Evolutionary conservation across 1,139 yeast species (phyloP), one percentile per base, ranked within the genome.

Genomic region (Meyerozyma carpophila): DNA sequence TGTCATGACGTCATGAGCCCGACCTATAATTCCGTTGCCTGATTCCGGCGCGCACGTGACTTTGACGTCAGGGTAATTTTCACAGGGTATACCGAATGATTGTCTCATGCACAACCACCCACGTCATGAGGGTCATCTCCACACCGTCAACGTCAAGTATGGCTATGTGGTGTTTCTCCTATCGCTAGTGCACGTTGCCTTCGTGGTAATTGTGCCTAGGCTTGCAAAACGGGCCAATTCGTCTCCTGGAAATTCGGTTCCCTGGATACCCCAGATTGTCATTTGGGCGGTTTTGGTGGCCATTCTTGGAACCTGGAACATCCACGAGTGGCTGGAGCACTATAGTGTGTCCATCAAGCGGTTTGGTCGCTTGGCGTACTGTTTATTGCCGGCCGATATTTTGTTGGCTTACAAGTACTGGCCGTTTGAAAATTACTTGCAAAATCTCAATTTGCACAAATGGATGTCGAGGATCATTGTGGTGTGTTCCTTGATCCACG

Each of bases 391-490:
- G 0, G 64, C 88, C 29, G 72, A 82, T 44, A 64, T 87, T 10
- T 71, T 81, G 41, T 59, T 89, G 13, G 77, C 82, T 0, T 54
- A 85, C 29, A 66, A 87, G 42, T 34, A 34, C 20, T 34, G 25
- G 26, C 55, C 57, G 2, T 61, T 70, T 16, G 76, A 79, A 10
- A 66, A 74, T 43, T 88, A 87, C 53, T 61, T 86, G 45, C 70
- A 76, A 36, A 60, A 81, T 11, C 54, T 88, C 6, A 69, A 68
- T 10, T 56, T 86, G 11, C 97, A 90, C 62, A 88, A 87, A 59
- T 88, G 96, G 96, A 60, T 85, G 0, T 82, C 94, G 1, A 66
- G 97, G 49, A 48, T 83, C 2, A 76, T 84, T 4, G 70, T 85
- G 0, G 50, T 73, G 0, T 63, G 79, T 36, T 77, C 79, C 0